Percentiles rank a stretch among this genome's conserved stretches.
Conservation (phyloP, 2,329 filamentous ascomycete species). For the Fusarium sp. region DNA sequence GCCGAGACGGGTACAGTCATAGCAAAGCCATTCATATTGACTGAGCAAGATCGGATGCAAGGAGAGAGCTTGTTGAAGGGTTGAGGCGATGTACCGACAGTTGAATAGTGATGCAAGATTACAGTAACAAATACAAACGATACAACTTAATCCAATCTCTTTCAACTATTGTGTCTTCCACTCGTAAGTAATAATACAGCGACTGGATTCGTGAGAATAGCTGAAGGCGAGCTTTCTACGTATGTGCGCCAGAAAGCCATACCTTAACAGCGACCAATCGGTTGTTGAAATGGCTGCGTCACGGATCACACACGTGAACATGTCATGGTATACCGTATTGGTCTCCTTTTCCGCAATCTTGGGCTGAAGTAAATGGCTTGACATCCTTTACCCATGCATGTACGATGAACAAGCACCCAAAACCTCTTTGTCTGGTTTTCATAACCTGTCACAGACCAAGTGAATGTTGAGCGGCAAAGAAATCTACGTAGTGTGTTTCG, state of each 20-base stretch:
- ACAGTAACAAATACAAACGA: background rate
- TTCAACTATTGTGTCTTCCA: background rate
- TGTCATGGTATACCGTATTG: background rate
- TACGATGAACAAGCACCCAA: background rate
- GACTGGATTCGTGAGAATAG: background rate
- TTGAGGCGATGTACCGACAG: background rate
- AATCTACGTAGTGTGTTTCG: background rate
- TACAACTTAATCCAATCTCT: background rate
- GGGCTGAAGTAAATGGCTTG: background rate
- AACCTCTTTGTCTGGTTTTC: fast-evolving
- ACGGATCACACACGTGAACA: background rate
- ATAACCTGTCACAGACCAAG: background rate
- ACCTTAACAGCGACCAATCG: fast-evolving
- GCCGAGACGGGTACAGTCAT: background rate
- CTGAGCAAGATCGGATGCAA: background rate
- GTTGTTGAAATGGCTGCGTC: background rate
- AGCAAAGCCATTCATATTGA: background rate
- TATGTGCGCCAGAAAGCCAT: background rate
- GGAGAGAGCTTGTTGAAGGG: background rate
- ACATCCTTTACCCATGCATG: fast-evolving
- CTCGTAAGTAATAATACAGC: fast-evolving
- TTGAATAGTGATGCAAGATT: background rate
- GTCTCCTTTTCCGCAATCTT: background rate
- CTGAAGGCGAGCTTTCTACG: background rate
- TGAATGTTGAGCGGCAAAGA: background rate